phyloP scores from a whole-genome alignment of 1,284 basidiomycete species.

The Fistulinella staudtii region DNA sequence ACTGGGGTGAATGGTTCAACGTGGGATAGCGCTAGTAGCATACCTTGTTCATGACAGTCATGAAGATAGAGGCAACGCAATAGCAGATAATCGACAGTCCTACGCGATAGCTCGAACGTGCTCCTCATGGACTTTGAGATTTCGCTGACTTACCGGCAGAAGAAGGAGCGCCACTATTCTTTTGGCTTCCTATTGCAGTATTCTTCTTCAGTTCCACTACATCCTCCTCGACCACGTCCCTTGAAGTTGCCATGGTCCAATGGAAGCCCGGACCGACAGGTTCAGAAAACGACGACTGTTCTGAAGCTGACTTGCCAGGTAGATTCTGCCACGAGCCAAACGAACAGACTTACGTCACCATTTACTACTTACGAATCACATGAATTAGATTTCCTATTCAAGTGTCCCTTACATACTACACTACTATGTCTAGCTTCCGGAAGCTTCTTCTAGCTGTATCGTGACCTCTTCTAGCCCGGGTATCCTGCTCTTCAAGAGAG shows the following conservation, averaged over 20 bases:
- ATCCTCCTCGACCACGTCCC: conserved; percentile 20
- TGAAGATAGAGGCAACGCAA: conserved; percentile 91
- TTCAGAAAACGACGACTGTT: too few species aligned
- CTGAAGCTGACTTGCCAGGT: too few species aligned
- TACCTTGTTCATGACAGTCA: conserved; percentile 98
- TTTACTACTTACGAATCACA: too few species aligned
- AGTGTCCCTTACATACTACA: too few species aligned
- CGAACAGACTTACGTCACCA: too few species aligned
- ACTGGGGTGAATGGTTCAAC: conserved; percentile 5
- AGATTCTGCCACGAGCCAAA: too few species aligned
- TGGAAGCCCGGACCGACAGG: too few species aligned
- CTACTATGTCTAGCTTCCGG: conserved; percentile 10
- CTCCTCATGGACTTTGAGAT: neutral
- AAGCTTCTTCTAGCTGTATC: conserved; percentile 69
- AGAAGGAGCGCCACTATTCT: conserved; percentile 11
- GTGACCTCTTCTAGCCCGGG: conserved; percentile 81
- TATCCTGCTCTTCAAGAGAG: conserved; percentile 66
- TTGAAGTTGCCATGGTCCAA: conserved; percentile 19
- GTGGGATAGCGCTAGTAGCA: conserved; percentile 11
- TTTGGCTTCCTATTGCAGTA: conserved; percentile 23
- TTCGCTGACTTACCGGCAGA: conserved; percentile 25
- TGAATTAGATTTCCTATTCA: too few species aligned
- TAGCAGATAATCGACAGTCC: conserved; percentile 85
- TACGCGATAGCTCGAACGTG: conserved; percentile 20
- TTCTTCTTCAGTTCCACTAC: conserved; percentile 31